These are phyloP conservation scores for Porphyridium purpureum DNA, from an alignment of 23 red algal species.

Conservation along the genomic window DNA sequence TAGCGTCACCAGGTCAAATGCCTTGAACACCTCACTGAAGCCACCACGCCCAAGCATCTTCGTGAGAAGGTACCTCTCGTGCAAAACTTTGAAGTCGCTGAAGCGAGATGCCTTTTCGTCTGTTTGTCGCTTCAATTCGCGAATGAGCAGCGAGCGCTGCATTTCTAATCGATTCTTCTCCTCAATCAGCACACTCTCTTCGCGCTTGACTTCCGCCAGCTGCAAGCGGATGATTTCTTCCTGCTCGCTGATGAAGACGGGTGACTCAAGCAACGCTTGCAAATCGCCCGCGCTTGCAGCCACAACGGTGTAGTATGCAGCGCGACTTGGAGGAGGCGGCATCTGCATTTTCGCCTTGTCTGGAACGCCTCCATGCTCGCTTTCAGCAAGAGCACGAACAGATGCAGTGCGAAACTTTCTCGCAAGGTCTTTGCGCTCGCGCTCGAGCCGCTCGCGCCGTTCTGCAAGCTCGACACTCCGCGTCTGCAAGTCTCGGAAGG, in stretches of 20 bases:
- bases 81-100: slow-evolving; percentile 32
- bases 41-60: slow-evolving; percentile 80
- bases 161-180: slow-evolving; percentile 9
- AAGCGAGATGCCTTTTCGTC: slow-evolving; percentile 68
- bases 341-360: too few relatives aligned
- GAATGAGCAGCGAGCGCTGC: slow-evolving; percentile 46
- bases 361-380: too few relatives aligned
- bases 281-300: too few relatives aligned
- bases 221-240: slow-evolving; percentile 43
- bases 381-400: too few relatives aligned
- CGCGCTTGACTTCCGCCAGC: slow-evolving; percentile 22
- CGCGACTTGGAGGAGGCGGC: too few relatives aligned
- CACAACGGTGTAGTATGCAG: too few relatives aligned
- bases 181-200: slow-evolving; percentile 28
- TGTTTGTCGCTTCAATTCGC: slow-evolving; percentile 55
- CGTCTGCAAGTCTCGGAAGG: slow-evolving; percentile 22
- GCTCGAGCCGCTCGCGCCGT: slow-evolving; percentile 33
- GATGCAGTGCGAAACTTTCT: slow-evolving; percentile 3
- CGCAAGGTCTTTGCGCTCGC: slow-evolving; percentile 27
- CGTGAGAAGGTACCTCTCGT: slow-evolving; percentile 57
- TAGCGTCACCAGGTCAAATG: slow-evolving; percentile 39
- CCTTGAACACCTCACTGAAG: slow-evolving; percentile 89
- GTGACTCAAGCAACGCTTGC: not conserved
- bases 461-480: slow-evolving; percentile 8
- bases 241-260: slow-evolving; percentile 32